phyloP scores from a whole-genome alignment of 179 eudicot species.

The Silene coronaria region DNA sequence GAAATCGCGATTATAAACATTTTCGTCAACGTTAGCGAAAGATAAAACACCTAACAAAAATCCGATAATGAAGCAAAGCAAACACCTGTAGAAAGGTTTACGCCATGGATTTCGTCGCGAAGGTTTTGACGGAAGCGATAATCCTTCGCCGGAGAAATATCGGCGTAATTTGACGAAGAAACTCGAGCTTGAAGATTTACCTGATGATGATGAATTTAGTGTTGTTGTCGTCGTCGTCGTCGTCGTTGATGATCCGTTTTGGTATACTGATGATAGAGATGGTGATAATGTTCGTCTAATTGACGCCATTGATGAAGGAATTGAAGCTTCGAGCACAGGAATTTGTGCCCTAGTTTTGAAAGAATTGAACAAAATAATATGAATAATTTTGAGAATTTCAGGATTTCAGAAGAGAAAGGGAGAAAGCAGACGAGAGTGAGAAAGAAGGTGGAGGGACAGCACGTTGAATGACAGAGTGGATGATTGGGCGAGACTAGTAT shows the following conservation, averaged over 20 bases:
- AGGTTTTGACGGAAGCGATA: conserved; percentile 17
- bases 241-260: conserved; percentile 39
- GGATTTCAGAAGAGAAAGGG: not conserved
- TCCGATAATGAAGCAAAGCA: conserved; percentile 54
- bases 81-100: conserved; percentile 46
- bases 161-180: conserved; percentile 26
- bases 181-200: conserved; percentile 28
- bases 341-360: conserved; percentile 1
- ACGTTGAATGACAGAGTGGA: too few relatives aligned
- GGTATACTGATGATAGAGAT: conserved; percentile 20
- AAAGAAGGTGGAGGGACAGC: too few relatives aligned
- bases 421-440: too few relatives aligned
- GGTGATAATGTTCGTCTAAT: conserved; percentile 8
- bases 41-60: conserved; percentile 61
- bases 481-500: too few relatives aligned
- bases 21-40: conserved; percentile 44
- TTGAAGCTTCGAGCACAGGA: not conserved
- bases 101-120: conserved; percentile 39
- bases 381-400: too few relatives aligned
- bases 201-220: conserved; percentile 39
- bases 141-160: conserved; percentile 29
- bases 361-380: not conserved
- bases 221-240: conserved; percentile 26
- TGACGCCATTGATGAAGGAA: not conserved
- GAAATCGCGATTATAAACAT: conserved; percentile 41